Evolutionary conservation across 805 yeast genomes (phyloP).

Genomic region (Pichia occidentalis): DNA sequence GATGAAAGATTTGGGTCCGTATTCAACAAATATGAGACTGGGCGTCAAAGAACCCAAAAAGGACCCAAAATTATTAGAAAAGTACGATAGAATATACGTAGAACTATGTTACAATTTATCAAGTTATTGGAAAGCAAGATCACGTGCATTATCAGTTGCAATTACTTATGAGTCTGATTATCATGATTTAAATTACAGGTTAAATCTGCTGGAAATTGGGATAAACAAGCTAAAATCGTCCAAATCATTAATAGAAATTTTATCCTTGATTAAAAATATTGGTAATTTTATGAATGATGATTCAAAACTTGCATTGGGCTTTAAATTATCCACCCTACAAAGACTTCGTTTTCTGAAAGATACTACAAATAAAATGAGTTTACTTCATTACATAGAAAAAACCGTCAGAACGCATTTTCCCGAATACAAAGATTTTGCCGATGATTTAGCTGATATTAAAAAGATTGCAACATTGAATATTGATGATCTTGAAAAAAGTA

Average conservation of each 20-base stretch:
- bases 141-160: constrained; percentile 51
- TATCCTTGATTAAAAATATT: constrained; percentile 61
- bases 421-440: constrained; percentile 52
- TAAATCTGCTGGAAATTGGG: constrained; percentile 54
- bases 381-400: constrained; percentile 69
- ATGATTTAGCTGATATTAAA: constrained; percentile 47
- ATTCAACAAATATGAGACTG: constrained; percentile 43
- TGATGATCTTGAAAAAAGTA: constrained; percentile 56
- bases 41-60: constrained; percentile 40
- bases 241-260: constrained; percentile 46
- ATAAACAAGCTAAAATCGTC: constrained; percentile 49
- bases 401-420: constrained; percentile 61
- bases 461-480: constrained; percentile 56
- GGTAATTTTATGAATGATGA: constrained; percentile 78
- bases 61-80: constrained; percentile 51
- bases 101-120: constrained; percentile 63
- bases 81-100: constrained; percentile 65
- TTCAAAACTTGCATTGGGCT: constrained; percentile 62
- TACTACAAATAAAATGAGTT: constrained; percentile 59
- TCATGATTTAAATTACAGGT: constrained; percentile 49
- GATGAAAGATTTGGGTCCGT: constrained; percentile 56
- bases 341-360: constrained; percentile 68
- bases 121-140: constrained; percentile 66
- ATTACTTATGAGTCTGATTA: constrained; percentile 60
- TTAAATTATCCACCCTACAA: constrained; percentile 61